Percentiles rank a stretch among this genome's conserved stretches.
Evolutionary conservation across 176 grass and related monocot genomes (phyloP).

Genomic region (Oryza glumipatula): DNA sequence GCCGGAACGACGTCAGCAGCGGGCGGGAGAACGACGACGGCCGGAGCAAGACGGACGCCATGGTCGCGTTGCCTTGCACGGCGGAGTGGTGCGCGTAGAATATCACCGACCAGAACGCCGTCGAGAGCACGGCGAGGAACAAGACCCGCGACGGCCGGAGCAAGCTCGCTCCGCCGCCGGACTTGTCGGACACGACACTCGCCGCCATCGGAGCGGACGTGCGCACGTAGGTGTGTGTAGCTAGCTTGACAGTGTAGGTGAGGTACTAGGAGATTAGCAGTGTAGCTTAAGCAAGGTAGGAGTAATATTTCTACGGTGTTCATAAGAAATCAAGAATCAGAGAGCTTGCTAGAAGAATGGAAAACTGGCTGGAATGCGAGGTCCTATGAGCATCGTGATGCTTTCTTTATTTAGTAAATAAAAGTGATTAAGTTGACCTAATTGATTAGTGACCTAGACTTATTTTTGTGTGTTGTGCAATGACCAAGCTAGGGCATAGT

Average conservation of each 20-base stretch:
- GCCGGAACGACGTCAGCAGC: neutral
- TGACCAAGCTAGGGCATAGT: neutral
- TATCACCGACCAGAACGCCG: neutral
- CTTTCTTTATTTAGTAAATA: neutral
- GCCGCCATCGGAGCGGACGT: neutral
- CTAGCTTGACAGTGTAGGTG: neutral
- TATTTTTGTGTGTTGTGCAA: neutral
- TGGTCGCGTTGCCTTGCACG: neutral
- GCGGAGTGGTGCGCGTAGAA: conserved; percentile 19
- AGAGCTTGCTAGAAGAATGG: neutral
- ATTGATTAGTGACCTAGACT: neutral
- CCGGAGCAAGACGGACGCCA: neutral
- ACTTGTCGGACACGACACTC: neutral
- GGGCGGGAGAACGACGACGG: neutral
- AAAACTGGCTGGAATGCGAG: neutral
- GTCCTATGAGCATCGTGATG: neutral
- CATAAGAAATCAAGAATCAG: neutral
- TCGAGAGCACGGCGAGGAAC: neutral
- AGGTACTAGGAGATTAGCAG: neutral
- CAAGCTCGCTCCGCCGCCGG: neutral
- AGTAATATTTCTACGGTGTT: neutral
- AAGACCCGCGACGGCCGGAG: neutral
- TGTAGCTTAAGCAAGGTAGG: neutral
- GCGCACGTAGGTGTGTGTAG: neutral
- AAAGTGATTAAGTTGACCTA: neutral